A percentile compares a stretch with the other conserved stretches of the same genome.
Conservation (phyloP, 306 rosid genomes). For the Cicer yamashitae region DNA sequence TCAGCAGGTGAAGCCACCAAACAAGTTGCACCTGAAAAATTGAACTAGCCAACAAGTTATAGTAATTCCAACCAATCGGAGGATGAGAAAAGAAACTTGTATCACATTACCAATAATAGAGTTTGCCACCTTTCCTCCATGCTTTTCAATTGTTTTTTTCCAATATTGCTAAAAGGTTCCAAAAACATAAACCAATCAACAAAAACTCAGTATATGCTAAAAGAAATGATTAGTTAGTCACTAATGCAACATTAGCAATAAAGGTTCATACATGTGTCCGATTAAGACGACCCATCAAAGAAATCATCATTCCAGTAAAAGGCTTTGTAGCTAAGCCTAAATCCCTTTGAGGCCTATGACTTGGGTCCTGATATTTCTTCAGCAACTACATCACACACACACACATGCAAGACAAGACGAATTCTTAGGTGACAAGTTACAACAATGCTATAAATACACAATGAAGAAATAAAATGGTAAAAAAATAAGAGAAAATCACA, state of each 20-base stretch:
- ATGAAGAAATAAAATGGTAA: background rate
- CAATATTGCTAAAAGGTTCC: conserved; percentile 60
- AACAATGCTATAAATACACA: background rate
- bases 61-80: conserved; percentile 1
- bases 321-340: conserved; percentile 64
- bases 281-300: conserved; percentile 82
- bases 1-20: conserved; percentile 73
- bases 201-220: conserved; percentile 2
- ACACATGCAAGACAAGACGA: background rate
- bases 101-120: conserved; percentile 61
- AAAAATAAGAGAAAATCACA: conserved; percentile 46
- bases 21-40: conserved; percentile 65
- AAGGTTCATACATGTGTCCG: conserved; percentile 66
- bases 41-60: background rate
- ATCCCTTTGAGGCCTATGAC: conserved; percentile 55
- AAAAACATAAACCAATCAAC: conserved; percentile 19
- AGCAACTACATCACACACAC: conserved; percentile 57
- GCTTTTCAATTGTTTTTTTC: conserved; percentile 70
- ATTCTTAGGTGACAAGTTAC: conserved; percentile 16
- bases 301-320: conserved; percentile 72
- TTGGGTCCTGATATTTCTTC: conserved; percentile 68
- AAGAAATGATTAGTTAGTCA: conserved; percentile 7
- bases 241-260: background rate
- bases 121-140: conserved; percentile 75
- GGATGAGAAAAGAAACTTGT: conserved; percentile 1